Conservation (phyloP, 805 yeast genomes). For the Dipodascopsis tothii region DNA sequence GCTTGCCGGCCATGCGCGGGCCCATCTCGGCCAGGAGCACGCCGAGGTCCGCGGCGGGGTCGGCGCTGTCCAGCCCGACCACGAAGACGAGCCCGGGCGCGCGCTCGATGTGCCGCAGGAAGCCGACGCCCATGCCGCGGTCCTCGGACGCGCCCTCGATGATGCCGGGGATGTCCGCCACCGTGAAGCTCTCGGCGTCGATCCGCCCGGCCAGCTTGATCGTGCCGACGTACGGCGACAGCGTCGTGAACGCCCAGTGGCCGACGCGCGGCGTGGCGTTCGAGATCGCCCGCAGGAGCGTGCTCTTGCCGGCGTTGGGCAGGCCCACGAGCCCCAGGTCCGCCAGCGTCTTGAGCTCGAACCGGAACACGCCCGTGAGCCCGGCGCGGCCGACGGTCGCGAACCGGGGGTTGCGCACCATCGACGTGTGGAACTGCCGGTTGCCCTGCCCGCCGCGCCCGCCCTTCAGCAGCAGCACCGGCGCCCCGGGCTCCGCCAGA, state of each 20-base stretch:
- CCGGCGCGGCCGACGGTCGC: constrained; percentile 73
- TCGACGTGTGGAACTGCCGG: constrained; percentile 82
- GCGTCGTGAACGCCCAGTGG: constrained; percentile 93
- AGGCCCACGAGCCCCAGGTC: constrained; percentile 91
- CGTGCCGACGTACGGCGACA: constrained; percentile 88
- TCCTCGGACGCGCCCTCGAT: constrained; percentile 76
- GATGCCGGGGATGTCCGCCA: constrained; percentile 96
- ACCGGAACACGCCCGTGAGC: constrained; percentile 55
- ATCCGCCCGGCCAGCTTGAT: constrained; percentile 57
- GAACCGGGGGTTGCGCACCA: constrained; percentile 83
- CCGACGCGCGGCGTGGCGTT: constrained; percentile 87
- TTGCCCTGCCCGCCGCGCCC: constrained; percentile 95
- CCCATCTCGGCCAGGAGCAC: constrained; percentile 68
- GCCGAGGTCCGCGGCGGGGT: constrained; percentile 62
- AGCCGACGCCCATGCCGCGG: constrained; percentile 89
- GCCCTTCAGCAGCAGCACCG: constrained; percentile 66
- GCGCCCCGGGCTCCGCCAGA: constrained; percentile 52
- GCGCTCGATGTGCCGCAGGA: constrained; percentile 85
- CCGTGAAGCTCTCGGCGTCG: constrained; percentile 57
- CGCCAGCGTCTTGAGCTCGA: constrained; percentile 83
- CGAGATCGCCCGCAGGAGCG: constrained; percentile 77
- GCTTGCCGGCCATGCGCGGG: constrained; percentile 50
- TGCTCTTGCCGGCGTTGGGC: constrained; percentile 95
- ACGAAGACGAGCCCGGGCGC: constrained; percentile 87
- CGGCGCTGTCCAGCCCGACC: constrained; percentile 56